These are phyloP conservation scores for Calycina herbarum DNA, from an alignment of 2,329 filamentous ascomycete genomes.

Conservation along the genomic window DNA sequence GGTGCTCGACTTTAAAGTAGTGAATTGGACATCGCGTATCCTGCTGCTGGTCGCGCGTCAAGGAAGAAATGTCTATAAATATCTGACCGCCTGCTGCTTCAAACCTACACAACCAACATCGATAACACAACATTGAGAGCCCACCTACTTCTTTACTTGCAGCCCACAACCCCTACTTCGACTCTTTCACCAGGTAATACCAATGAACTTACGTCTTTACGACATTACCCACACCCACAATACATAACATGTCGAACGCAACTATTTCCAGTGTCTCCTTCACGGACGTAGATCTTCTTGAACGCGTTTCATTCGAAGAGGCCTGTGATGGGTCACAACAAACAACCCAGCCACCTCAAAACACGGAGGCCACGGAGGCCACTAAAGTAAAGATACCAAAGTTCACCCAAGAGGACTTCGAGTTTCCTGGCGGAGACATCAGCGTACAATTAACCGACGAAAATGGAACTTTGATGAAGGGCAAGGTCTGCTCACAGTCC, in stretches of 20 bases:
- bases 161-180: too few species aligned
- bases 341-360: not conserved
- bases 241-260: not conserved
- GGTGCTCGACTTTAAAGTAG: too few species aligned
- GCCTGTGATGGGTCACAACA: not conserved
- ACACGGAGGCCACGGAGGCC: too few species aligned
- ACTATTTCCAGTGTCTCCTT: not conserved
- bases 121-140: too few species aligned
- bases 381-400: not conserved
- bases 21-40: too few species aligned
- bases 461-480: not conserved
- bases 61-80: too few species aligned
- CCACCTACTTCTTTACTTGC: too few species aligned
- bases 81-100: too few species aligned
- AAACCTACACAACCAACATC: too few species aligned
- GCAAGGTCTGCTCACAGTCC: slow-evolving; percentile 1
- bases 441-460: not conserved
- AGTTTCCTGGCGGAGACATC: not conserved
- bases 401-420: not conserved
- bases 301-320: not conserved
- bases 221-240: not conserved
- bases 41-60: too few species aligned
- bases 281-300: not conserved
- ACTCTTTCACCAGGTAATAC: not conserved
- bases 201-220: not conserved